phyloP scores from a whole-genome alignment of 2,329 filamentous ascomycete species.

The Aspergillus unguis region DNA sequence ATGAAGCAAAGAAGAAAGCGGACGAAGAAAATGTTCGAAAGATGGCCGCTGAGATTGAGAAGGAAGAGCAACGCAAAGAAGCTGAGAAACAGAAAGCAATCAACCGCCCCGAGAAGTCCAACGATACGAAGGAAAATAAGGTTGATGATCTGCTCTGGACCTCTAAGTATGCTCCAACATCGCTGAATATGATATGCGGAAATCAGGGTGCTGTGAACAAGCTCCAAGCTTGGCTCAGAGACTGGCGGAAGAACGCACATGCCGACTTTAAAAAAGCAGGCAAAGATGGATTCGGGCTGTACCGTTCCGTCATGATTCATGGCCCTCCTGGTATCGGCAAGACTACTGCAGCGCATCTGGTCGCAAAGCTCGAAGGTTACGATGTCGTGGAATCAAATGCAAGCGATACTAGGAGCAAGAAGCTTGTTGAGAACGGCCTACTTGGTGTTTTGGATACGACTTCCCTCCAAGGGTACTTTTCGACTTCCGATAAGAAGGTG shows the following conservation, averaged over 20 bases:
- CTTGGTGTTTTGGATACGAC: constrained; percentile 90
- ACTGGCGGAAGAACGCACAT: constrained; percentile 75
- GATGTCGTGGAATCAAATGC: constrained; percentile 95
- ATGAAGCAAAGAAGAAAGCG: constrained; percentile 76
- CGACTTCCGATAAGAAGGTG: constrained; percentile 75
- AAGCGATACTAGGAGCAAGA: constrained; percentile 93
- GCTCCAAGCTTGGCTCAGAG: constrained; percentile 80
- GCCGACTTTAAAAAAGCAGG: constrained; percentile 79
- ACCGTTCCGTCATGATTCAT: constrained; percentile 89
- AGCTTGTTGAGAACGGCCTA: constrained; percentile 84
- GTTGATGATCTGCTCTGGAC: constrained; percentile 76
- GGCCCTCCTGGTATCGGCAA: constrained; percentile 96
- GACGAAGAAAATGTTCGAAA: constrained; percentile 79
- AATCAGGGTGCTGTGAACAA: constrained; percentile 90
- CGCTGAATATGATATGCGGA: constrained; percentile 84
- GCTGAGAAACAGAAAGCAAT: constrained; percentile 53
- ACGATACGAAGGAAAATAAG: constrained; percentile 25
- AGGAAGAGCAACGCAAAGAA: constrained; percentile 60
- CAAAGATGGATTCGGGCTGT: constrained; percentile 75
- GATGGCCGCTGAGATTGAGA: constrained; percentile 81
- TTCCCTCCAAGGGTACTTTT: constrained; percentile 86
- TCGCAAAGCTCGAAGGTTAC: constrained; percentile 87
- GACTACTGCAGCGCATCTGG: constrained; percentile 91
- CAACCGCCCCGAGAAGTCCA: constrained; percentile 33
- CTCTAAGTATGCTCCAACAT: constrained; percentile 86